phyloP scores from a whole-genome alignment of 306 rosid species.

The Cucumis hystrix region DNA sequence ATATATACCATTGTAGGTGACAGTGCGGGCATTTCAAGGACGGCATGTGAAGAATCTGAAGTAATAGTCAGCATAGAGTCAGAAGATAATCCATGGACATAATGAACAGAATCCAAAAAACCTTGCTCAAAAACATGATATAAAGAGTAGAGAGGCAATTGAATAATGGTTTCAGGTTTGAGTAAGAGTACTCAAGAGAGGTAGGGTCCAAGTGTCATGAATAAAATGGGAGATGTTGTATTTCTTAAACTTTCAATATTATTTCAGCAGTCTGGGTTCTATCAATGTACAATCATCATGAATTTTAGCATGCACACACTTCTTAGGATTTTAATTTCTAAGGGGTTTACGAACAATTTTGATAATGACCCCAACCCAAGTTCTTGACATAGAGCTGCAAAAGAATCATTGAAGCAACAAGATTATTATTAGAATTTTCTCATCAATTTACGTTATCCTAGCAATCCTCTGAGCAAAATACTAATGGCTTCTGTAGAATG shows the following conservation, averaged over 20 bases:
- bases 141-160: neutral
- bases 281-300: neutral
- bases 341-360: neutral
- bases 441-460: neutral
- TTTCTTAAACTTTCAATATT: neutral
- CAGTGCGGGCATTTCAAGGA: slow-evolving; percentile 85
- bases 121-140: neutral
- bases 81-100: slow-evolving; percentile 5
- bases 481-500: neutral
- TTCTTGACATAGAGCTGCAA: neutral
- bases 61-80: slow-evolving; percentile 11
- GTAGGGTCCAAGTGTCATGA: neutral
- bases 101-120: neutral
- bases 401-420: neutral
- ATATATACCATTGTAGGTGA: slow-evolving; percentile 88
- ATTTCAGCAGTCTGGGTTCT: neutral
- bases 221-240: neutral
- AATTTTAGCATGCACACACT: neutral
- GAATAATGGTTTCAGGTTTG: neutral
- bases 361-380: neutral
- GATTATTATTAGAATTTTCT: neutral
- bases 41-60: slow-evolving; percentile 53
- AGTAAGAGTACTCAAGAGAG: neutral
- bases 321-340: neutral
- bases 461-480: neutral